Evolutionary conservation across 1,284 basidiomycete species (phyloP).

Genomic region (Acaromyces ingoldii): DNA sequence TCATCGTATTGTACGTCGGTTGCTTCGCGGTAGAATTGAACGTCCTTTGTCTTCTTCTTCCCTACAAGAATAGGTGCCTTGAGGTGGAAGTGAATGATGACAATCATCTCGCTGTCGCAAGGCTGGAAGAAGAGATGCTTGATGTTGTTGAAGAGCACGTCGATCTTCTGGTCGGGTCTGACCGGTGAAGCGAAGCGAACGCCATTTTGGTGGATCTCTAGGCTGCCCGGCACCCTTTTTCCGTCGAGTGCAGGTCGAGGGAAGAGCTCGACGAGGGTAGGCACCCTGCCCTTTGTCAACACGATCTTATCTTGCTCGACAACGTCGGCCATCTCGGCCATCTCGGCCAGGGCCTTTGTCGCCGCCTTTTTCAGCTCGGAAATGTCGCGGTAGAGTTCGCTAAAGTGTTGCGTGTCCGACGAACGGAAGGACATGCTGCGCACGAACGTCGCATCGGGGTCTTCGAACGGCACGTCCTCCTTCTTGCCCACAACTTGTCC

Average conservation of each 20-base stretch:
- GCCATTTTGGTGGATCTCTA: conserved; percentile 97
- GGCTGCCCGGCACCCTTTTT: conserved; percentile 82
- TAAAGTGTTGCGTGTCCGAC: conserved; percentile 79
- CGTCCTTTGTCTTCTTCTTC: conserved; percentile 96
- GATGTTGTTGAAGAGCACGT: conserved; percentile 87
- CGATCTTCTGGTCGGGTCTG: conserved; percentile 47
- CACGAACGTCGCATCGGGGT: conserved; percentile 93
- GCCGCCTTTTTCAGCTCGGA: conserved; percentile 93
- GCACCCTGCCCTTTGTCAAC: conserved; percentile 37
- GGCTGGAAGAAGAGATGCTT: conserved; percentile 99
- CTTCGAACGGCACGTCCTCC: conserved; percentile 98
- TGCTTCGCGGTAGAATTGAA: conserved; percentile 98
- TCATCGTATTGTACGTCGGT: conserved; percentile 98
- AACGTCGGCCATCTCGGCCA: conserved; percentile 96
- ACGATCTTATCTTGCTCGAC: conserved; percentile 76
- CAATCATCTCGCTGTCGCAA: conserved; percentile 91
- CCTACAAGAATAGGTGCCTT: conserved; percentile 97
- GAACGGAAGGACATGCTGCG: conserved; percentile 92
- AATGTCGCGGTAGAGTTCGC: conserved; percentile 83
- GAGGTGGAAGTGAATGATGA: conserved; percentile 88
- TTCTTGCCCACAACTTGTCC: conserved; percentile 97
- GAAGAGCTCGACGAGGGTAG: conserved; percentile 77
- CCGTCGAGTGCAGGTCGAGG: conserved; percentile 88
- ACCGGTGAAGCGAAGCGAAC: conserved; percentile 79
- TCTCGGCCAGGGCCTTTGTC: conserved; percentile 93